Percentiles rank a stretch among this genome's conserved stretches.
Conservation (phyloP, 768 basidiomycete species). For the Russula lepida region DNA sequence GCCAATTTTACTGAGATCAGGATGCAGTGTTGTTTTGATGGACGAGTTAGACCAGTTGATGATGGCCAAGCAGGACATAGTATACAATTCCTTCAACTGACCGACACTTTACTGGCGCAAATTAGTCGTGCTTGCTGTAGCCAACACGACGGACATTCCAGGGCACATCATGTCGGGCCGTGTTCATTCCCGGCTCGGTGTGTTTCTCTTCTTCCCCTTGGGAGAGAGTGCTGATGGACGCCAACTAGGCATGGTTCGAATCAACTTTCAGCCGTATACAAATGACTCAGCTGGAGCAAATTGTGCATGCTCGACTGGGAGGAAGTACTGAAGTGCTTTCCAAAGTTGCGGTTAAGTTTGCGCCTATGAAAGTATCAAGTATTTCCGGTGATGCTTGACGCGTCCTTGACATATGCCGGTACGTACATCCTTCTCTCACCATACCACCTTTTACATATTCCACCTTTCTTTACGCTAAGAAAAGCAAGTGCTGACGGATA, state of each 20-base stretch:
- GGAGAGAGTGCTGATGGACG: neutral
- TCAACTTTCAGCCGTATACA: too few species aligned
- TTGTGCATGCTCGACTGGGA: constrained; percentile 74
- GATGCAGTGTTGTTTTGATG: constrained; percentile 83
- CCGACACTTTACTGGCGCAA: constrained; percentile 88
- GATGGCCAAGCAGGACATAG: constrained; percentile 93
- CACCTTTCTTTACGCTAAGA: neutral
- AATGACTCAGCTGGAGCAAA: constrained; percentile 70
- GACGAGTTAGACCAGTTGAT: constrained; percentile 97
- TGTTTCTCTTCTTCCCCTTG: constrained; percentile 22
- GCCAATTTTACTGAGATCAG: constrained; percentile 6
- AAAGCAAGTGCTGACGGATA: constrained; percentile 52
- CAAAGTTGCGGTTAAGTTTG: constrained; percentile 72
- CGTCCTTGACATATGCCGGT: constrained; percentile 89
- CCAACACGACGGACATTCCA: constrained; percentile 97
- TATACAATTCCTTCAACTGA: constrained; percentile 99
- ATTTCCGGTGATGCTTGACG: constrained; percentile 93
- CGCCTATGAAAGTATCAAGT: constrained; percentile 65
- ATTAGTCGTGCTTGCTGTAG: constrained; percentile 91
- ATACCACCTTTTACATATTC: too few species aligned
- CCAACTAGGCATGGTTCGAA: too few species aligned
- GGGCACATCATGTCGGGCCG: constrained; percentile 89
- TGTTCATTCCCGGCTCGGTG: constrained; percentile 86
- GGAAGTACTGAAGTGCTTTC: constrained; percentile 47
- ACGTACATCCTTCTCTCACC: too few species aligned